Conservation (phyloP, 805 yeast genomes). For the Starmerella sirachaensis region DNA sequence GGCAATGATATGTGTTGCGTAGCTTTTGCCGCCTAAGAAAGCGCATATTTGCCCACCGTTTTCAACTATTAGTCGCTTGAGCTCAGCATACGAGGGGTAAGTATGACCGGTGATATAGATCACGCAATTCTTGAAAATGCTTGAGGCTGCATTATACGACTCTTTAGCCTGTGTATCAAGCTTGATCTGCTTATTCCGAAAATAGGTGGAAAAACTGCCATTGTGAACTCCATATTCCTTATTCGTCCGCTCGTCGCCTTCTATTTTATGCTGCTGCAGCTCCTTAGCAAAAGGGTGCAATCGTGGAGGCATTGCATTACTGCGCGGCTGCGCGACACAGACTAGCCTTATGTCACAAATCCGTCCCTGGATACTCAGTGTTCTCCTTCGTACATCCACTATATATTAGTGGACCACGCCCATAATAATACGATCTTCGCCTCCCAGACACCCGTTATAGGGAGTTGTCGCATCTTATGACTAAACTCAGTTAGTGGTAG, state of each 20-base stretch:
- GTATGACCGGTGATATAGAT: slow-evolving; percentile 88
- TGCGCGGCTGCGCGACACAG: no score
- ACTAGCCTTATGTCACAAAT: no score
- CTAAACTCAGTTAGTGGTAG: no score
- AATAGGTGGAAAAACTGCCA: slow-evolving; percentile 59
- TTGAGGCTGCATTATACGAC: slow-evolving; percentile 34
- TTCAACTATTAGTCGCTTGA: slow-evolving; percentile 57
- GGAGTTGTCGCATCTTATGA: no score
- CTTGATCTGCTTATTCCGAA: slow-evolving; percentile 46
- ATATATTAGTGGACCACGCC: background rate
- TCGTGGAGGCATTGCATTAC: background rate
- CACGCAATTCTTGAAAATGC: slow-evolving; percentile 49
- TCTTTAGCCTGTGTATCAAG: slow-evolving; percentile 39
- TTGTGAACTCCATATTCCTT: slow-evolving; percentile 13
- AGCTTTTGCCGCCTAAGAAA: slow-evolving; percentile 54
- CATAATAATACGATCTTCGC: no score
- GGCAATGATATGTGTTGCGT: slow-evolving; percentile 78
- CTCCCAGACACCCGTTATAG: no score
- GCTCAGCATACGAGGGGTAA: slow-evolving; percentile 57
- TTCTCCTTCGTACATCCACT: no score
- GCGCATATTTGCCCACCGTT: slow-evolving; percentile 74
- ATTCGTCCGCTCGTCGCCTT: slow-evolving; percentile 12
- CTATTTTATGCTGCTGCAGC: slow-evolving; percentile 12
- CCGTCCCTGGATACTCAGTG: no score
- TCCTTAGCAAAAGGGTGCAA: slow-evolving; percentile 18